These are phyloP conservation scores for Phytophthora quininea DNA, from an alignment of 352 stramenopile genomes.

Conservation along the genomic window DNA sequence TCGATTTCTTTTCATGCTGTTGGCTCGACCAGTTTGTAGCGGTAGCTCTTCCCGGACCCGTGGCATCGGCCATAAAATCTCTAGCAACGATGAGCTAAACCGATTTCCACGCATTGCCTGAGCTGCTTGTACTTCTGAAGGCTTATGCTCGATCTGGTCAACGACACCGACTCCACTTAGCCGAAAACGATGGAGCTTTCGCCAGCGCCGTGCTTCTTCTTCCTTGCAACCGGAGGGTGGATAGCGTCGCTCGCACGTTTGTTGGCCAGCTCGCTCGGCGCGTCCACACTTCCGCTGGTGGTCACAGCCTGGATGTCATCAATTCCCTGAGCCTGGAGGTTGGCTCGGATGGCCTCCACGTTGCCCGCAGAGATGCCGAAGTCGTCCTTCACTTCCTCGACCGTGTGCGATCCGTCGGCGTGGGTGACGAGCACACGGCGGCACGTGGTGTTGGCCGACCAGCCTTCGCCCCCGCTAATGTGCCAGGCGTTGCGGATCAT, in stretches of 20 bases:
- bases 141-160: neutral
- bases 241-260: slow-evolving; percentile 58
- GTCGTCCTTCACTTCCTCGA: slow-evolving; percentile 89
- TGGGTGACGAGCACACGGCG: slow-evolving; percentile 89
- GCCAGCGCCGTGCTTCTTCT: slow-evolving; percentile 81
- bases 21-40: too few relatives aligned
- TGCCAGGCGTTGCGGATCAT: slow-evolving; percentile 92
- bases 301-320: slow-evolving; percentile 53
- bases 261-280: slow-evolving; percentile 50
- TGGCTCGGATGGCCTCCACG: slow-evolving; percentile 77
- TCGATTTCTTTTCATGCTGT: too few relatives aligned
- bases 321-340: slow-evolving; percentile 77
- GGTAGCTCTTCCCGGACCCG: too few relatives aligned
- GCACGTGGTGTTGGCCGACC: slow-evolving; percentile 86
- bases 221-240: slow-evolving; percentile 66
- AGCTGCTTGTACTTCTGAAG: neutral
- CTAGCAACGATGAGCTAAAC: too few relatives aligned
- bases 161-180: slow-evolving; percentile 25
- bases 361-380: slow-evolving; percentile 71
- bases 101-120: too few relatives aligned
- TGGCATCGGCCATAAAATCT: too few relatives aligned
- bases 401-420: slow-evolving; percentile 74
- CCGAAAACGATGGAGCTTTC: slow-evolving; percentile 86
- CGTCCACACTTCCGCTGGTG: slow-evolving; percentile 55
- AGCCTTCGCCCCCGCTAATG: slow-evolving; percentile 85